A percentile compares a stretch with the other conserved stretches of the same genome.
Evolutionary conservation across 2,329 filamentous ascomycete genomes (phyloP).

Genomic region (Penicillium sp.): DNA sequence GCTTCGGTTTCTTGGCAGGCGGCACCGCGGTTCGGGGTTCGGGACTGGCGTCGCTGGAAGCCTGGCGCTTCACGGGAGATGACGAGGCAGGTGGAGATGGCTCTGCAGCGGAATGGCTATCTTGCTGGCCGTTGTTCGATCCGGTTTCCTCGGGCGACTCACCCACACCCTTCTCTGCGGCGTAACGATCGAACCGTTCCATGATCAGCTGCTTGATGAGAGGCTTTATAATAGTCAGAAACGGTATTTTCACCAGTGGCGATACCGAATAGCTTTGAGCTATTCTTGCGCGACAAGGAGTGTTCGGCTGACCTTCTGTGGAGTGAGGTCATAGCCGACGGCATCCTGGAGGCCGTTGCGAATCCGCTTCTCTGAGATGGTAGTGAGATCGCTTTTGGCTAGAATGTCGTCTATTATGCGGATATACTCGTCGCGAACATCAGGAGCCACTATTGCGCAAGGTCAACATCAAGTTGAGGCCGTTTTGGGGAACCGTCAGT

Average conservation of each 20-base stretch:
- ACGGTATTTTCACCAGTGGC: neutral
- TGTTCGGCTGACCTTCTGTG: conserved; percentile 53
- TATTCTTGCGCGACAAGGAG: neutral
- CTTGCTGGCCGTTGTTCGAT: conserved; percentile 37
- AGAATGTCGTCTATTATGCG: conserved; percentile 62
- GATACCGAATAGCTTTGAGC: neutral
- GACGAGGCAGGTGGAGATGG: conserved; percentile 35
- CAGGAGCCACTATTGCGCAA: conserved; percentile 45
- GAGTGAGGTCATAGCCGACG: conserved; percentile 59
- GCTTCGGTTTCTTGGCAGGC: conserved; percentile 58
- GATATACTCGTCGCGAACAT: conserved; percentile 50
- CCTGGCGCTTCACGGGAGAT: conserved; percentile 42
- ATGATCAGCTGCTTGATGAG: conserved; percentile 70
- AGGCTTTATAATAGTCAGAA: conserved; percentile 45
- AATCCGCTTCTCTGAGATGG: conserved; percentile 63
- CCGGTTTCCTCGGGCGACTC: conserved; percentile 30
- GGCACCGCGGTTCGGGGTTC: conserved; percentile 37
- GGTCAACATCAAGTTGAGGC: conserved; percentile 22
- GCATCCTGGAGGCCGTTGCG: conserved; percentile 59
- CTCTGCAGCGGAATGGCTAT: conserved; percentile 27
- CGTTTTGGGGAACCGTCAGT: conserved; percentile 19
- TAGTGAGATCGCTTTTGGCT: conserved; percentile 57
- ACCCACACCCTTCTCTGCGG: conserved; percentile 43
- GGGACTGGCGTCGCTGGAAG: conserved; percentile 41
- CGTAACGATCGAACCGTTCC: conserved; percentile 67